These are phyloP conservation scores for Barnettozyma vustinii DNA, from an alignment of 805 yeast species.

Conservation along the genomic window DNA sequence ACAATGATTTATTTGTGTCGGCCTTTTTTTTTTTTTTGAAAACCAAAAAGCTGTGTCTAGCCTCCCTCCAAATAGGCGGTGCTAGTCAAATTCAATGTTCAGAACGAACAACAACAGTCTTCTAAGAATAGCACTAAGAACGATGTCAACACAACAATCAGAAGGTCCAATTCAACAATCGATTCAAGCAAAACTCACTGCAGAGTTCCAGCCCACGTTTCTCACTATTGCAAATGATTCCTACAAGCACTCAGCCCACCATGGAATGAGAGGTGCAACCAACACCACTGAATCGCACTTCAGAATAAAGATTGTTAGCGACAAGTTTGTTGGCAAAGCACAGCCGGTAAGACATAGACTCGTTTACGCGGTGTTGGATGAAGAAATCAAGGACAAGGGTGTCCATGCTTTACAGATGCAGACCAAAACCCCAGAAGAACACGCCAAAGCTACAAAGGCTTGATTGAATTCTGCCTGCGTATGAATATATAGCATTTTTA, in stretches of 20 bases:
- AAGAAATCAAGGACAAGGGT: conserved; percentile 65
- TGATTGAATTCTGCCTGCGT: neutral
- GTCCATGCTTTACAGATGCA: conserved; percentile 86
- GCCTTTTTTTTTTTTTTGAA: neutral
- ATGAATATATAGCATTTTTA: neutral
- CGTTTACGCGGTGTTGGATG: conserved; percentile 61
- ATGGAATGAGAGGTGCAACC: conserved; percentile 67
- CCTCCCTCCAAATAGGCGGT: neutral
- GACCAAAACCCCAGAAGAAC: conserved; percentile 69
- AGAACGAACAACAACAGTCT: neutral
- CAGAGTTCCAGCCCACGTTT: conserved; percentile 34
- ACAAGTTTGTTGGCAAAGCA: conserved; percentile 55
- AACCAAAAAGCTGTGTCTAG: neutral
- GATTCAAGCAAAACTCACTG: conserved; percentile 18
- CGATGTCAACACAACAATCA: conserved; percentile 19
- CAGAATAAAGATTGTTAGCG: conserved; percentile 66
- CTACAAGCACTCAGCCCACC: conserved; percentile 82
- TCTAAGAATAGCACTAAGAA: conserved; percentile 11
- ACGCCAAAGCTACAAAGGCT: neutral
- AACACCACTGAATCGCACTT: conserved; percentile 81
- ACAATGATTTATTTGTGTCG: neutral
- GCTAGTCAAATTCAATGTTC: neutral
- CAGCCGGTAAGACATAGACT: conserved; percentile 75
- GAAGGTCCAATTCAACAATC: conserved; percentile 23
- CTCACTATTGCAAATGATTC: conserved; percentile 72